Conservation (phyloP, 345 rosid species). For the Hirschfeldia incana region DNA sequence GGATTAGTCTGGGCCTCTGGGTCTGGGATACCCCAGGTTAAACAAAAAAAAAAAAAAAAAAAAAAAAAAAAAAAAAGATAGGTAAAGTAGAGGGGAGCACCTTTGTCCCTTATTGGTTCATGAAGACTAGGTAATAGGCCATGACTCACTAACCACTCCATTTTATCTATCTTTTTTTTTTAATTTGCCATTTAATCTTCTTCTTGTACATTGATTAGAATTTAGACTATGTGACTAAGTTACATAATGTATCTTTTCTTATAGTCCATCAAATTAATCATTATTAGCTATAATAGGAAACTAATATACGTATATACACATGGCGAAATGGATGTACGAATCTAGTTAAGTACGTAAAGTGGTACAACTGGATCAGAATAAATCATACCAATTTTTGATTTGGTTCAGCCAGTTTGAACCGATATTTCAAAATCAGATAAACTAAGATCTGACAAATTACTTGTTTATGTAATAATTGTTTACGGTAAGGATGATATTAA, state of each 20-base stretch:
- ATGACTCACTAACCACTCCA: constrained; percentile 41
- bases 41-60: no score
- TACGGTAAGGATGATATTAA: background rate
- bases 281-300: background rate
- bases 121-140: constrained; percentile 39
- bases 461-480: background rate
- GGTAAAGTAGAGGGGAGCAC: constrained; percentile 27
- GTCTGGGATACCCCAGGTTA: no score
- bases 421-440: background rate
- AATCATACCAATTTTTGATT: background rate
- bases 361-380: background rate
- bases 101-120: constrained; percentile 33
- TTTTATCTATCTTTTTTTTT: background rate
- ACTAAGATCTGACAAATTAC: background rate
- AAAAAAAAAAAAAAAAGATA: no score
- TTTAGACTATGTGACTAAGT: background rate
- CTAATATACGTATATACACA: background rate
- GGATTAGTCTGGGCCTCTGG: no score
- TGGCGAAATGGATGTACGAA: background rate
- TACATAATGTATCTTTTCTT: background rate
- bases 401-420: background rate
- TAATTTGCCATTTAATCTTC: background rate
- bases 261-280: background rate
- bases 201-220: background rate
- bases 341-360: no score